A percentile compares a stretch with the other conserved stretches of the same genome.
Conservation (phyloP, 2,329 filamentous ascomycete species). For the Cryoendolithus antarcticus region DNA sequence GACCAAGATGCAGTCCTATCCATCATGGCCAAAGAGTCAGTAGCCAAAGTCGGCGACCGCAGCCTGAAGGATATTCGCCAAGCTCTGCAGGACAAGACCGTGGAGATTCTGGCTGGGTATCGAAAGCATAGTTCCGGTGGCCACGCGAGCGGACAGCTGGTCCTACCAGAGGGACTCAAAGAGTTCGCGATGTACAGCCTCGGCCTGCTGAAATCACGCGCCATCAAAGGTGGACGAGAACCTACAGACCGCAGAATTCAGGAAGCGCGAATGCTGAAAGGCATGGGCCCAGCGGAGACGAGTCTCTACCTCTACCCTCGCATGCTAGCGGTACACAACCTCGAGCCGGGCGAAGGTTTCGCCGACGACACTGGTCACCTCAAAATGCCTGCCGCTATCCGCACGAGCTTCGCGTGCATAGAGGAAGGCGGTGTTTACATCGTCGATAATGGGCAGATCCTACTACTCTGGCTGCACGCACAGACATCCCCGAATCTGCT, state of each 20-base stretch:
- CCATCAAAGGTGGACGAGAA: slow-evolving; percentile 85
- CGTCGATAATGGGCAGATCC: slow-evolving; percentile 87
- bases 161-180: slow-evolving; percentile 90
- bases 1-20: slow-evolving; percentile 89
- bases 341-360: slow-evolving; percentile 79
- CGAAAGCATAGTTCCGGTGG: slow-evolving; percentile 81
- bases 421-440: slow-evolving; percentile 91
- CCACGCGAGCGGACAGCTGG: slow-evolving; percentile 81
- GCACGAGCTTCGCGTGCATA: slow-evolving; percentile 74
- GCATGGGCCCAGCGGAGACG: slow-evolving; percentile 75
- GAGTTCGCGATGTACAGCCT: slow-evolving; percentile 96
- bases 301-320: slow-evolving; percentile 90
- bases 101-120: slow-evolving; percentile 84
- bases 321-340: slow-evolving; percentile 83
- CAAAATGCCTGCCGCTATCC: slow-evolving; percentile 65
- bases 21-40: slow-evolving; percentile 85
- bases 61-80: slow-evolving; percentile 75
- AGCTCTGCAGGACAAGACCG: slow-evolving; percentile 76
- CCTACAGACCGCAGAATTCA: slow-evolving; percentile 82
- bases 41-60: slow-evolving; percentile 62
- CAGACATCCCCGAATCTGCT: slow-evolving; percentile 88
- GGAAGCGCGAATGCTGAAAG: slow-evolving; percentile 79
- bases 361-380: slow-evolving; percentile 84
- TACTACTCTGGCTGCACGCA: slow-evolving; percentile 82
- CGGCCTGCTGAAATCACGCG: slow-evolving; percentile 74